Conservation (phyloP, 148 eudicot species). For the Rheum nobile region DNA sequence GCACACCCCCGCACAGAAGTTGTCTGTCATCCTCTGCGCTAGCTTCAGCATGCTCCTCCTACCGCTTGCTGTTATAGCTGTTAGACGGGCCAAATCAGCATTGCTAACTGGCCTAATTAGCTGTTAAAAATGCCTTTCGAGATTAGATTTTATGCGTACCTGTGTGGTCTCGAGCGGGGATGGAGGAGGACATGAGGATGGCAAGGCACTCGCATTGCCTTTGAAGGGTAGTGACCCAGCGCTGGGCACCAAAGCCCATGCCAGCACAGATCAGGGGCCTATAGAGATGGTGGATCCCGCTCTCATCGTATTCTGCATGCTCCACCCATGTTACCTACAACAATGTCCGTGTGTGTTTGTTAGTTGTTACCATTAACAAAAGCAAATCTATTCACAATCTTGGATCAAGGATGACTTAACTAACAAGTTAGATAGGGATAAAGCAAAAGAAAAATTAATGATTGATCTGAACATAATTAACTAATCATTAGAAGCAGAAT, state of each 20-base stretch:
- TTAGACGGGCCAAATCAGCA: neutral
- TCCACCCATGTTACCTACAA: slow-evolving; percentile 92
- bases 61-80: slow-evolving; percentile 68
- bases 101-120: neutral
- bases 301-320: slow-evolving; percentile 77
- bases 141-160: slow-evolving; percentile 28
- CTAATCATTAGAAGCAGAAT: neutral
- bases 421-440: neutral
- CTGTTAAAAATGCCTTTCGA: neutral
- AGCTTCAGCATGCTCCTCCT: slow-evolving; percentile 78
- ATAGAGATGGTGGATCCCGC: slow-evolving; percentile 59
- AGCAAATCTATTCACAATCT: neutral
- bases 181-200: slow-evolving; percentile 84
- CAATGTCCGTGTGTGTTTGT: neutral
- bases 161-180: slow-evolving; percentile 49
- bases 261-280: slow-evolving; percentile 61
- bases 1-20: slow-evolving; percentile 82
- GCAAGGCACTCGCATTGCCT: slow-evolving; percentile 91
- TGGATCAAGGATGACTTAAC: neutral
- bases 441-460: neutral
- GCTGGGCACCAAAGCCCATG: slow-evolving; percentile 86
- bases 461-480: neutral
- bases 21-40: slow-evolving; percentile 84
- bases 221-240: slow-evolving; percentile 91
- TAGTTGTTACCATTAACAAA: neutral